A percentile compares a stretch with the other conserved stretches of the same genome.
These are phyloP conservation scores for Gentiana dahurica DNA, from an alignment of 257 asterid species.

Conservation along the genomic window DNA sequence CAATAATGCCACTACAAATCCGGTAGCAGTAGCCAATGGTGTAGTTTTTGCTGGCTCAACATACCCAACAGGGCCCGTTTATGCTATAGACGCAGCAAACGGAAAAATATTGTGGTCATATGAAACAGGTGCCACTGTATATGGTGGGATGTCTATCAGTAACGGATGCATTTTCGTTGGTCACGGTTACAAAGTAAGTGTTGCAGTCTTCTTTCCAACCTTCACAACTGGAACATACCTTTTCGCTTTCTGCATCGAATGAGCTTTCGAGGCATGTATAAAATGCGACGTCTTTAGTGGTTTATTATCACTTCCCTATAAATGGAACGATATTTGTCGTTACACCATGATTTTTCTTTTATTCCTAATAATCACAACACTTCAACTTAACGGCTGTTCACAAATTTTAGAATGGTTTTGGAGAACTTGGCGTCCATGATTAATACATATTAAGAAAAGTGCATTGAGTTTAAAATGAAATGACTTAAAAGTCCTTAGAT, in stretches of 20 bases:
- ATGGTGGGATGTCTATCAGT: conserved; percentile 31
- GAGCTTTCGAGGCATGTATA: too few relatives aligned
- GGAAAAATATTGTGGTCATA: conserved; percentile 30
- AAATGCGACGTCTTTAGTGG: too few relatives aligned
- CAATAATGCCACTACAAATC: conserved; percentile 18
- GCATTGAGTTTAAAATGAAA: too few relatives aligned
- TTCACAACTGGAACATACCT: conserved; percentile 26
- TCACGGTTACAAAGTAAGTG: conserved; percentile 16
- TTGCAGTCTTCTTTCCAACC: background rate
- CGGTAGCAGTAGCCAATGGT: conserved; percentile 30
- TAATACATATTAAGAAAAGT: too few relatives aligned
- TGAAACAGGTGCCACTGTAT: conserved; percentile 29
- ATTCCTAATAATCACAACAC: too few relatives aligned
- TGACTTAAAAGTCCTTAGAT: too few relatives aligned
- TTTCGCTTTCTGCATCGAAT: conserved; percentile 21
- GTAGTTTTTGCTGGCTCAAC: conserved; percentile 33
- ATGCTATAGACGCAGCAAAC: conserved; percentile 23
- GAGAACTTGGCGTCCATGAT: too few relatives aligned
- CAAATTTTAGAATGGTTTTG: too few relatives aligned
- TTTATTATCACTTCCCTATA: too few relatives aligned
- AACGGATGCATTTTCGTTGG: conserved; percentile 30
- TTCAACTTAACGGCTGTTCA: too few relatives aligned
- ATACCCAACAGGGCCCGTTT: conserved; percentile 24
- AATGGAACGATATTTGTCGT: too few relatives aligned
- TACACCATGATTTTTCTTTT: too few relatives aligned